Conservation (phyloP, 1,284 basidiomycete genomes). For the Cutaneotrichosporon curvatum region DNA sequence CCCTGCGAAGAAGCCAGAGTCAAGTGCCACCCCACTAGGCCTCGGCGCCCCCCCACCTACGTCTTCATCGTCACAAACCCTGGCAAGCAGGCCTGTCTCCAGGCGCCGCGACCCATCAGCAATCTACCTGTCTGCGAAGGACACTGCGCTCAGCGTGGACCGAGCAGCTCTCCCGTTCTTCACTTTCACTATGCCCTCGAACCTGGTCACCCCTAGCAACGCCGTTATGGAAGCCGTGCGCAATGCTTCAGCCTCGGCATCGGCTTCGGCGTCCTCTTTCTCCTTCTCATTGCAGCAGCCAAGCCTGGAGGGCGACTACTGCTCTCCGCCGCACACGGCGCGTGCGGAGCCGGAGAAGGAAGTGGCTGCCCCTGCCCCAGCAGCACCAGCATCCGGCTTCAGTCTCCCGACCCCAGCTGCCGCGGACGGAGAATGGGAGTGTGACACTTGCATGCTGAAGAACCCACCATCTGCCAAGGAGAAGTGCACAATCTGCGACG, state of each 20-base stretch:
- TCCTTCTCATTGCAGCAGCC: constrained; percentile 33
- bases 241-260: background rate
- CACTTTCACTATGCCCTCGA: constrained; percentile 21
- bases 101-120: background rate
- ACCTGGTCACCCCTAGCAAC: constrained; percentile 10
- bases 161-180: constrained; percentile 31
- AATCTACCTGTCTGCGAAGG: constrained; percentile 33
- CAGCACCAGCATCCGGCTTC: constrained; percentile 1
- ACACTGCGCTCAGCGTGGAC: constrained; percentile 30
- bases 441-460: constrained; percentile 49
- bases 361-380: background rate
- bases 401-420: constrained; percentile 3
- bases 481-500: constrained; percentile 55
- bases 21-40: constrained; percentile 2
- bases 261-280: too few relatives aligned
- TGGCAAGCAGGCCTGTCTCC: background rate
- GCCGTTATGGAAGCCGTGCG: constrained; percentile 8
- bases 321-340: constrained; percentile 40
- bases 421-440: constrained; percentile 46
- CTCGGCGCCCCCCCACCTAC: constrained; percentile 9
- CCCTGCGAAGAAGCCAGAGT: constrained; percentile 6
- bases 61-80: background rate
- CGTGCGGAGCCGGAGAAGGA: constrained; percentile 45
- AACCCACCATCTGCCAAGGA: constrained; percentile 48
- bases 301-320: constrained; percentile 49